These are phyloP conservation scores for Microbotryum scabiosae DNA, from an alignment of 1,284 basidiomycete genomes.

Conservation along the genomic window DNA sequence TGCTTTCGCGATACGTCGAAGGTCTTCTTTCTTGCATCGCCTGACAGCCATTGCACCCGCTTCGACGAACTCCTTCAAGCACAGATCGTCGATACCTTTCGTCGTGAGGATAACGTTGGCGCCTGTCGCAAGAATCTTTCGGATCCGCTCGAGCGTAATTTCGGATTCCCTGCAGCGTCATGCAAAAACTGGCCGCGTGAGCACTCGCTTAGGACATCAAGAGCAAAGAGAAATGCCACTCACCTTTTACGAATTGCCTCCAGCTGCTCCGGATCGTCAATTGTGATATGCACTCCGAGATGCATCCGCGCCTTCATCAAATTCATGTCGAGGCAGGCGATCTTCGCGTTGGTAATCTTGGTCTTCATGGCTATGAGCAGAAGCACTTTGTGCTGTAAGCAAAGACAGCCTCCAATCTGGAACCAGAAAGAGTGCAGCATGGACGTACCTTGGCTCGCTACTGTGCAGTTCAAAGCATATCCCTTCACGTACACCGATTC, in stretches of 20 bases:
- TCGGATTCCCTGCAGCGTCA: constrained; percentile 66
- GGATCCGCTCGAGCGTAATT: constrained; percentile 90
- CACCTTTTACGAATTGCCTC: constrained; percentile 92
- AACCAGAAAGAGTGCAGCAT: neutral
- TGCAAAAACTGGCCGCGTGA: constrained; percentile 5
- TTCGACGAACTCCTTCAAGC: constrained; percentile 98
- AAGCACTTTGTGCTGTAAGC: neutral
- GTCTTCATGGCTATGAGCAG: constrained; percentile 82
- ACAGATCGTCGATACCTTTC: constrained; percentile 97
- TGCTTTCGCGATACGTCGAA: constrained; percentile 92
- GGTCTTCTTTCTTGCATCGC: constrained; percentile 94
- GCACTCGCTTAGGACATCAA: neutral
- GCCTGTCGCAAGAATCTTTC: constrained; percentile 90
- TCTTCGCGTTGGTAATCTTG: constrained; percentile 84
- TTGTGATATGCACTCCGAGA: constrained; percentile 92
- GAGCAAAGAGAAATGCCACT: constrained; percentile 30
- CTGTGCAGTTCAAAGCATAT: constrained; percentile 97
- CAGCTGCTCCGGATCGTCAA: constrained; percentile 92
- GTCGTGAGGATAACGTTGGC: constrained; percentile 97
- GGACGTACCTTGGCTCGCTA: constrained; percentile 82
- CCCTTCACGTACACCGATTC: constrained; percentile 94
- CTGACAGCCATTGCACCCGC: constrained; percentile 98
- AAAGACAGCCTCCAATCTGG: constrained; percentile 1
- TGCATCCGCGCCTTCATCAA: constrained; percentile 97
- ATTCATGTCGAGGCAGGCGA: constrained; percentile 98